Evolutionary conservation across 2,329 filamentous ascomycete species (phyloP).

Genomic region (Claviceps africana): DNA sequence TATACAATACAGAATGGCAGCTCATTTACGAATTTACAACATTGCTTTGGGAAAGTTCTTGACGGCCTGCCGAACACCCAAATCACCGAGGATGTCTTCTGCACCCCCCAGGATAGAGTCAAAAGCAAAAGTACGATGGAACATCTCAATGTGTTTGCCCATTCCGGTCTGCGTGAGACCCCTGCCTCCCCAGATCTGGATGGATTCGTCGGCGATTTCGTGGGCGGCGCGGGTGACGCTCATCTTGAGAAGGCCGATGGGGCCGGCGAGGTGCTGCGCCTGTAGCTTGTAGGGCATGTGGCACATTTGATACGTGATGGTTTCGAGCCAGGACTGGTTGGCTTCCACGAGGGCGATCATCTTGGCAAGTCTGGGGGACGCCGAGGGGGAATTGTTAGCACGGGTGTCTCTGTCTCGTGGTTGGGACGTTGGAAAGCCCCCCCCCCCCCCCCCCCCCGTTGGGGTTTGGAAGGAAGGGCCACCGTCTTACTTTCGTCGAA

Average conservation of each 20-base stretch:
- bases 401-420: too few species aligned
- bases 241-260: conserved; percentile 72
- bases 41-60: conserved; percentile 74
- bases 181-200: conserved; percentile 76
- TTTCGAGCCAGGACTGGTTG: conserved; percentile 77
- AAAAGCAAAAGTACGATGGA: conserved; percentile 74
- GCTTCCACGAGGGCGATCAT: conserved; percentile 75
- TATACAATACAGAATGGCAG: neutral
- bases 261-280: conserved; percentile 59
- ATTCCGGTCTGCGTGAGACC: conserved; percentile 71
- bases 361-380: conserved; percentile 50
- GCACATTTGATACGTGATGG: conserved; percentile 77
- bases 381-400: too few species aligned
- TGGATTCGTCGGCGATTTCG: conserved; percentile 70
- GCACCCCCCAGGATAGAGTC: conserved; percentile 66
- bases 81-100: conserved; percentile 68
- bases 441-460: too few species aligned
- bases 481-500: conserved; percentile 54
- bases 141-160: conserved; percentile 72
- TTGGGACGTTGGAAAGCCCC: too few species aligned
- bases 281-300: conserved; percentile 71
- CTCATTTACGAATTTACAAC: conserved; percentile 35
- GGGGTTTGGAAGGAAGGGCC: neutral
- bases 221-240: conserved; percentile 63
- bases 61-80: conserved; percentile 74